phyloP scores from a whole-genome alignment of 2,329 filamentous ascomycete genomes.

The Fonsecaea pedrosoi region DNA sequence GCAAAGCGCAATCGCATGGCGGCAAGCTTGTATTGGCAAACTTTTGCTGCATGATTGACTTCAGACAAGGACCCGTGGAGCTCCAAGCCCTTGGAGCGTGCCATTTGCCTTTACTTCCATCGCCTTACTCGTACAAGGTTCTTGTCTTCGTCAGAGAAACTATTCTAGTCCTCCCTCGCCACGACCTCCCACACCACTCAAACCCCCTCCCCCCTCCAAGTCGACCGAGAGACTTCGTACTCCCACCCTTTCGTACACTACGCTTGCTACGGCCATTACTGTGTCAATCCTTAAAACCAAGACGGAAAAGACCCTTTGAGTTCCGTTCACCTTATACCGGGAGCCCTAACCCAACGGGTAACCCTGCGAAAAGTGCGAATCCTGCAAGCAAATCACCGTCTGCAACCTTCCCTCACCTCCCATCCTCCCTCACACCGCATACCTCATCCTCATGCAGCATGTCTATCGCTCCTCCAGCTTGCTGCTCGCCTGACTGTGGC shows the following conservation, averaged over 20 bases:
- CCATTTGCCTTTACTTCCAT: constrained; percentile 13
- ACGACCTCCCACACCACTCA: constrained; percentile 3
- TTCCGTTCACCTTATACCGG: constrained; percentile 13
- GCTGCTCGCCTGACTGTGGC: constrained; percentile 33
- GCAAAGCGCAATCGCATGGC: constrained; percentile 22
- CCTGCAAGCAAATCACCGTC: constrained; percentile 13
- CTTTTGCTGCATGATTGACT: constrained; percentile 17
- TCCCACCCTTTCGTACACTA: constrained; percentile 10
- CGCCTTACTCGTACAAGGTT: background rate
- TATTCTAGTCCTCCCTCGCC: constrained; percentile 8
- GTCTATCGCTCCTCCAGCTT: constrained; percentile 26
- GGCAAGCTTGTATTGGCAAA: constrained; percentile 9
- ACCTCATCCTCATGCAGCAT: constrained; percentile 26
- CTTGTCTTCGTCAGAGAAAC: constrained; percentile 6
- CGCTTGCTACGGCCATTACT: constrained; percentile 8
- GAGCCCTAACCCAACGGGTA: constrained; percentile 1
- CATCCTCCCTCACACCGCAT: constrained; percentile 21
- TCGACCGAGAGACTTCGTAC: constrained; percentile 6
- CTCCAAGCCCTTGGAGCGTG: constrained; percentile 16
- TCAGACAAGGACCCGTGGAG: constrained; percentile 17
- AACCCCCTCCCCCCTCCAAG: background rate
- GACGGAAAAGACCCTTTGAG: constrained; percentile 1
- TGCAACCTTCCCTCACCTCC: constrained; percentile 11
- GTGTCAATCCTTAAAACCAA: constrained; percentile 5
- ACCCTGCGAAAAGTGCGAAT: constrained; percentile 5